phyloP scores from a whole-genome alignment of 805 yeast species.

The Sungouiella thailandica region DNA sequence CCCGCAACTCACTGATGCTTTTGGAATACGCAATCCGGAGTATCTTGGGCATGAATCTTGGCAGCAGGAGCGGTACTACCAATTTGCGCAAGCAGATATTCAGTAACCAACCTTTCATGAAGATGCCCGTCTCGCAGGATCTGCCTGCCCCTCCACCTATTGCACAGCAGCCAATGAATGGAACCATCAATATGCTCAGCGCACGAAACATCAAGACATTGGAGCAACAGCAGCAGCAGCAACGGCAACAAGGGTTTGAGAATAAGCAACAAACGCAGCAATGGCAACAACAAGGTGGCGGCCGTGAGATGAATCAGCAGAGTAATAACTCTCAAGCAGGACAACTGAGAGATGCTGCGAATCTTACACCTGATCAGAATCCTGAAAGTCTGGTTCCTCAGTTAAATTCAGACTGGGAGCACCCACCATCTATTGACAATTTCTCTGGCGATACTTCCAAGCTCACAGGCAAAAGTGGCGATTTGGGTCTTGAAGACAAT shows the following conservation, averaged over 20 bases:
- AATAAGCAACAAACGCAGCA: too few species aligned
- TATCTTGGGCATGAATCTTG: conserved; percentile 48
- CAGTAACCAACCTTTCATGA: conserved; percentile 6
- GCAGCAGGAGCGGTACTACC: not conserved
- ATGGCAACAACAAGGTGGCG: too few species aligned
- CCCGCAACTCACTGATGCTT: conserved; percentile 50
- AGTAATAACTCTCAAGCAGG: too few species aligned
- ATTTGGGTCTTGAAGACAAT: too few species aligned
- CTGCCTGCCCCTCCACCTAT: too few species aligned
- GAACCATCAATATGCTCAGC: not conserved
- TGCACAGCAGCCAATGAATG: not conserved
- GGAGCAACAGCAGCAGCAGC: not conserved
- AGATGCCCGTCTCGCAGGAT: conserved; percentile 1
- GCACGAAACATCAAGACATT: not conserved
- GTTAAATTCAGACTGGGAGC: too few species aligned
- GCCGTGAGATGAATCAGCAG: too few species aligned
- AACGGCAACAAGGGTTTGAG: too few species aligned
- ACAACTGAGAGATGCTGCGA: too few species aligned
- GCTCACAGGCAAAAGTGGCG: too few species aligned
- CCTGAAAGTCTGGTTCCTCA: too few species aligned
- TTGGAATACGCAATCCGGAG: conserved; percentile 58
- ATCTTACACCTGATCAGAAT: too few species aligned
- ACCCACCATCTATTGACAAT: not conserved
- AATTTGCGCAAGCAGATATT: conserved; percentile 7
- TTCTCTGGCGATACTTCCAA: not conserved